A percentile compares a stretch with the other conserved stretches of the same genome.
Evolutionary conservation across 116 monocot genomes (phyloP).

Genomic region (Papilionanthe hybrid): DNA sequence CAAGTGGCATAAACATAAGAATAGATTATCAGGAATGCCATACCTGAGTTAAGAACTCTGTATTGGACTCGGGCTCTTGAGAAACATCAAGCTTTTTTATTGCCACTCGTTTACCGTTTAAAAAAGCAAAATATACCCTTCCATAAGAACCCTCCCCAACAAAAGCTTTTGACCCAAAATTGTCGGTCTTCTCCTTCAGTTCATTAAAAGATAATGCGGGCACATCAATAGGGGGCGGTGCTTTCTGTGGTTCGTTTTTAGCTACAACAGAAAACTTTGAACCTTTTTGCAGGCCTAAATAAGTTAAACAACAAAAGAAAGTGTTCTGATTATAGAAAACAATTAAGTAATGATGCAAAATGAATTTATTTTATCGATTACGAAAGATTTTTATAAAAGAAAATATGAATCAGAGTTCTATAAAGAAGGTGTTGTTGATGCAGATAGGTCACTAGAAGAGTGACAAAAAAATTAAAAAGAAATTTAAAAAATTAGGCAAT

Average conservation of each 20-base stretch:
- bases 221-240: slow-evolving; percentile 53
- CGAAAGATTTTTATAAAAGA: too few relatives aligned
- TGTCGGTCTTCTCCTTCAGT: slow-evolving; percentile 65
- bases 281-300: slow-evolving; percentile 38
- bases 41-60: slow-evolving; percentile 71
- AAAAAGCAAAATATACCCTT: slow-evolving; percentile 63
- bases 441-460: too few relatives aligned
- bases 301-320: background rate
- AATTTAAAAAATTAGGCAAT: too few relatives aligned
- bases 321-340: too few relatives aligned
- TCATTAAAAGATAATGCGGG: slow-evolving; percentile 56
- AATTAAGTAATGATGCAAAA: too few relatives aligned
- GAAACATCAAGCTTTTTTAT: slow-evolving; percentile 78
- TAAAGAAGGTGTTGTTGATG: too few relatives aligned
- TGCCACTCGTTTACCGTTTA: slow-evolving; percentile 53
- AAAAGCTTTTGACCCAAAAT: slow-evolving; percentile 73
- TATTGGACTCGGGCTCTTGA: slow-evolving; percentile 51
- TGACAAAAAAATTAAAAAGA: too few relatives aligned
- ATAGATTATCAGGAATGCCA: slow-evolving; percentile 6
- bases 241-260: slow-evolving; percentile 33
- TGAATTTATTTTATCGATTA: too few relatives aligned
- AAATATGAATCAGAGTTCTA: too few relatives aligned
- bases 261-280: slow-evolving; percentile 29
- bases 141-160: slow-evolving; percentile 90
- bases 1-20: background rate